These are phyloP conservation scores for Oleoguttula mirabilis DNA, from an alignment of 495 filamentous ascomycete species.

Conservation along the genomic window DNA sequence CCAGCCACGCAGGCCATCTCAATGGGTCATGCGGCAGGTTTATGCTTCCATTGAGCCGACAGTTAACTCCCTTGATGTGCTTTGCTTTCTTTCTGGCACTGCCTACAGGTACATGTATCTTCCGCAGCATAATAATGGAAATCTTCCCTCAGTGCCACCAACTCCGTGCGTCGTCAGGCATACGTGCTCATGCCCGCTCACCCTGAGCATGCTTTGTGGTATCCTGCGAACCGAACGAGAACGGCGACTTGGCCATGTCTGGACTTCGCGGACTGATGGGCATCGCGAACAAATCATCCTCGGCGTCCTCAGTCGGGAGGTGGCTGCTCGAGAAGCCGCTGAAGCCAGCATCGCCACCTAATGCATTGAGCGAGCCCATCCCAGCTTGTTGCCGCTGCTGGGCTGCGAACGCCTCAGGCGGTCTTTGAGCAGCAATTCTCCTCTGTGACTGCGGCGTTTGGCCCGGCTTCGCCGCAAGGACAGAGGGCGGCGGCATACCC, in stretches of 20 bases:
- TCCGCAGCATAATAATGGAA: neutral
- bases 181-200: too few relatives aligned
- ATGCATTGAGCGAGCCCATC: conserved; percentile 29
- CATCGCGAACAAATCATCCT: conserved; percentile 69
- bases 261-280: conserved; percentile 69
- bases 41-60: too few relatives aligned
- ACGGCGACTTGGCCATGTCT: conserved; percentile 43
- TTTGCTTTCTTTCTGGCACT: too few relatives aligned
- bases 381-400: conserved; percentile 34
- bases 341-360: conserved; percentile 10
- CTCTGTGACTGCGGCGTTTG: conserved; percentile 30
- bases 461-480: conserved; percentile 25
- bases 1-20: too few relatives aligned
- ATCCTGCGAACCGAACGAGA: conserved; percentile 18
- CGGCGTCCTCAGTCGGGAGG: conserved; percentile 31
- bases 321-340: conserved; percentile 9
- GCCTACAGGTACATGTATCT: neutral
- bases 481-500: conserved; percentile 22
- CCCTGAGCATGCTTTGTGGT: conserved; percentile 18
- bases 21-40: too few relatives aligned
- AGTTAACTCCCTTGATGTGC: too few relatives aligned
- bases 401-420: conserved; percentile 20
- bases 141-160: neutral
- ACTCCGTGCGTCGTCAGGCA: too few relatives aligned
- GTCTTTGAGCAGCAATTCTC: conserved; percentile 26